phyloP scores from a whole-genome alignment of 106 monocot genomes.

The Dioscorea zingiberensis region DNA sequence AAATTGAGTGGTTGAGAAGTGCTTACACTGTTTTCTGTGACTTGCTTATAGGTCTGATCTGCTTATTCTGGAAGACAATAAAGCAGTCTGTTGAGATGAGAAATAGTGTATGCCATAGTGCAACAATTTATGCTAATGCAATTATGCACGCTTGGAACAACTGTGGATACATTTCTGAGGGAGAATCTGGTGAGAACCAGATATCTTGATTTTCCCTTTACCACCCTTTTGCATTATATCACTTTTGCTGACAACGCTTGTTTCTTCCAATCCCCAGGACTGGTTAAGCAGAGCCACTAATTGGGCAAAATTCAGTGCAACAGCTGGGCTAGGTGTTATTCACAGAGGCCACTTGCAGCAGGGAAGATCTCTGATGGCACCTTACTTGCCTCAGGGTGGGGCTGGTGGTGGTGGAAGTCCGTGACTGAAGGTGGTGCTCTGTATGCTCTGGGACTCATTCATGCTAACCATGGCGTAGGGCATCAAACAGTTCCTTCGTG shows the following conservation, averaged over 20 bases:
- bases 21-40: too few species aligned
- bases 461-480: constrained; percentile 99
- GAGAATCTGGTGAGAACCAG: constrained; percentile 82
- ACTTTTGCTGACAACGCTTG: not conserved
- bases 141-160: constrained; percentile 99
- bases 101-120: constrained; percentile 99
- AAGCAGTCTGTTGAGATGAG: constrained; percentile 99
- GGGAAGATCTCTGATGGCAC: constrained; percentile 97
- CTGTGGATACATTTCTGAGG: constrained; percentile 94
- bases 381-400: constrained; percentile 96
- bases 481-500: constrained; percentile 93
- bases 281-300: constrained; percentile 99
- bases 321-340: constrained; percentile 96
- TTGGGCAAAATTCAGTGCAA: constrained; percentile 99
- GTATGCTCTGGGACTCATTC: constrained; percentile 94
- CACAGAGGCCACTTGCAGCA: constrained; percentile 97
- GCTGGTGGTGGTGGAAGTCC: constrained; percentile 81
- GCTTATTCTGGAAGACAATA: constrained; percentile 91
- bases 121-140: constrained; percentile 97
- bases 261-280: too few species aligned
- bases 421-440: constrained; percentile 99
- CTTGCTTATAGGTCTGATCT: constrained; percentile 98
- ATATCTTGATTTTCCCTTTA: too few species aligned
- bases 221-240: too few species aligned
- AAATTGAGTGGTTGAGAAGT: too few species aligned